Evolutionary conservation across 768 basidiomycete species (phyloP).

Genomic region (Cystobasidium ongulense): DNA sequence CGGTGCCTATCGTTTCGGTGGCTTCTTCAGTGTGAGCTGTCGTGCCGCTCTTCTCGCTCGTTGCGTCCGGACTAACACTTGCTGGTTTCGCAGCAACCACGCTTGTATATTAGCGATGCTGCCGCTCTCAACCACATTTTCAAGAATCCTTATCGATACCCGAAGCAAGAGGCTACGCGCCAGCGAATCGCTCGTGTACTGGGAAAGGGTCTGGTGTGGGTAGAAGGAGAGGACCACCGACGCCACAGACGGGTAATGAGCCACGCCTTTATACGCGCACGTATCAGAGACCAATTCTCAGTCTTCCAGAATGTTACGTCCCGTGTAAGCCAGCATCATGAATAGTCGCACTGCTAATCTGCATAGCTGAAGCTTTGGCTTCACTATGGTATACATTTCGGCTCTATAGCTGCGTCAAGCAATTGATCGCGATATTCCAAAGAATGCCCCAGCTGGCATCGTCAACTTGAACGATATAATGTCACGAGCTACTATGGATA

Average conservation of each 20-base stretch:
- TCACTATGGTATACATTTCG: not conserved
- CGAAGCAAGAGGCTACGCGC: not conserved
- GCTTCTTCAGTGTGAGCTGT: slow-evolving; percentile 3
- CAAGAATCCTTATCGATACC: not conserved
- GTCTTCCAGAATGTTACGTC: slow-evolving; percentile 34
- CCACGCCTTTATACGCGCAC: slow-evolving; percentile 33
- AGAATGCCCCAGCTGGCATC: not conserved
- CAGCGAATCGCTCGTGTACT: slow-evolving; percentile 1
- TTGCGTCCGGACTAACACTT: not conserved
- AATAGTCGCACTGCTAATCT: not conserved
- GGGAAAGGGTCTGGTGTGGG: slow-evolving; percentile 38
- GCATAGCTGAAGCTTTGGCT: no score
- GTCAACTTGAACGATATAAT: slow-evolving; percentile 4
- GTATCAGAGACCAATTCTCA: slow-evolving; percentile 32
- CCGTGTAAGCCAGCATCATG: slow-evolving; percentile 8
- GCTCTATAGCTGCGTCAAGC: not conserved
- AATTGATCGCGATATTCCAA: not conserved
- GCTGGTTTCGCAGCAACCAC: not conserved
- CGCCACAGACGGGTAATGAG: slow-evolving; percentile 36
- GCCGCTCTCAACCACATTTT: slow-evolving; percentile 1
- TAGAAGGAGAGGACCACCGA: slow-evolving; percentile 37
- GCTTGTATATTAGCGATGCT: not conserved
- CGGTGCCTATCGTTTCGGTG: not conserved
- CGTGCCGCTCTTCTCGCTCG: not conserved
- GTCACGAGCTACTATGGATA: slow-evolving; percentile 11